Percentiles rank a stretch among this genome's conserved stretches.
phyloP scores from a whole-genome alignment of 371 early-diverging fungal genomes.

The Lichtheimia ornata region DNA sequence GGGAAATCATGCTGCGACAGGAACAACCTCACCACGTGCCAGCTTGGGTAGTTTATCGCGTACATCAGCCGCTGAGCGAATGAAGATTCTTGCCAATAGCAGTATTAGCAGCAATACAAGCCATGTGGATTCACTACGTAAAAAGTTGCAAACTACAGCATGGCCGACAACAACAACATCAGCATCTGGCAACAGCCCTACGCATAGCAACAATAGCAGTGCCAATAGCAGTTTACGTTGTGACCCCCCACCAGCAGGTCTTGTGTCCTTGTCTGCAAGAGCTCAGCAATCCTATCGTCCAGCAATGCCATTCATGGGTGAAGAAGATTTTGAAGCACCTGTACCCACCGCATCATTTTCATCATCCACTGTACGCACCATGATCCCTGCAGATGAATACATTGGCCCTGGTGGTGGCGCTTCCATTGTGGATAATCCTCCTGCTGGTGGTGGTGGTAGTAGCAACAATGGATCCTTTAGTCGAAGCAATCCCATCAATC shows the following conservation, averaged over 20 bases:
- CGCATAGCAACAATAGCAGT: conserved; percentile 8
- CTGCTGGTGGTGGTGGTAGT: not conserved
- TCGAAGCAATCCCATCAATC: not conserved
- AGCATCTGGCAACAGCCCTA: conserved; percentile 25
- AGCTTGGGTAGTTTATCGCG: conserved; percentile 9
- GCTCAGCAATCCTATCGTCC: conserved; percentile 21
- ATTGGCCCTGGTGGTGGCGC: not conserved
- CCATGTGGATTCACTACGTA: conserved; percentile 38
- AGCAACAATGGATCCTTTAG: not conserved
- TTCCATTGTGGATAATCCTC: not conserved
- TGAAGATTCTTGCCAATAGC: conserved; percentile 8
- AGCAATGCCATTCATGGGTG: conserved; percentile 24
- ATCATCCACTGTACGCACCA: conserved; percentile 42
- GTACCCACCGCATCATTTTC: conserved; percentile 37
- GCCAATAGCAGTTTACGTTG: conserved; percentile 2
- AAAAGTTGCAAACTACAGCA: conserved; percentile 32
- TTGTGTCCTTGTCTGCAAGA: not conserved
- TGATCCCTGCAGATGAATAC: conserved; percentile 40
- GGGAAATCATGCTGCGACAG: no score
- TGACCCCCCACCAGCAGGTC: not conserved
- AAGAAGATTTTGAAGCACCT: conserved; percentile 15
- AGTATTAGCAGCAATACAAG: conserved; percentile 9
- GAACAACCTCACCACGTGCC: conserved; percentile 6
- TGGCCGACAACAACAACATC: not conserved
- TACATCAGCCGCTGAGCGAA: conserved; percentile 1